Percentiles rank a stretch among this genome's conserved stretches.
Evolutionary conservation across 768 basidiomycete species (phyloP).

Genomic region (Russula ochroleuca): DNA sequence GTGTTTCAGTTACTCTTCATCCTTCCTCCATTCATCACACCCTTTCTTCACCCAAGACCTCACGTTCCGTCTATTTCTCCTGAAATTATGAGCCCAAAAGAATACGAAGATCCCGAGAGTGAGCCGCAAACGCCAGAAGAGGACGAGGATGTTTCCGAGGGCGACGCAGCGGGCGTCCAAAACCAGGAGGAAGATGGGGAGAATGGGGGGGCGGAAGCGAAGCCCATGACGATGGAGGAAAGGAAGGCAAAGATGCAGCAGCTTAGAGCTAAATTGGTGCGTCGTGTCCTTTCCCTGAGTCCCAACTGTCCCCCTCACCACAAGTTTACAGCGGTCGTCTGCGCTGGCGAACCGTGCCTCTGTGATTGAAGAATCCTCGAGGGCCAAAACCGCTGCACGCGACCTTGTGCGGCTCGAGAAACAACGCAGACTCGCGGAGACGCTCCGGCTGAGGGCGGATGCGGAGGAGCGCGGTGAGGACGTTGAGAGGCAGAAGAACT

Average conservation of each 20-base stretch:
- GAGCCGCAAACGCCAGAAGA: slow-evolving; percentile 11
- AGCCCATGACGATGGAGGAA: slow-evolving; percentile 27
- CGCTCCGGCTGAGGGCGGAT: slow-evolving; percentile 75
- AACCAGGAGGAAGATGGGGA: slow-evolving; percentile 8
- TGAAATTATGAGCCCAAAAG: slow-evolving; percentile 7
- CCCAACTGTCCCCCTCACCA: neutral
- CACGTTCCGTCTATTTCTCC: neutral
- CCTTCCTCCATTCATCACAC: neutral
- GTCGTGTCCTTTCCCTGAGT: neutral
- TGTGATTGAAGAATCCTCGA: slow-evolving; percentile 79
- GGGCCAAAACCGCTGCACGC: slow-evolving; percentile 67
- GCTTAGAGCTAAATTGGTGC: slow-evolving; percentile 22
- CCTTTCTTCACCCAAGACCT: neutral
- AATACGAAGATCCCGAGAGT: neutral
- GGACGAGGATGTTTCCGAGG: slow-evolving; percentile 7
- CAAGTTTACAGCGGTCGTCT: slow-evolving; percentile 55
- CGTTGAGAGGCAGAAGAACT: slow-evolving; percentile 84
- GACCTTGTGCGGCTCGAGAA: slow-evolving; percentile 83
- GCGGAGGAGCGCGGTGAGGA: slow-evolving; percentile 93
- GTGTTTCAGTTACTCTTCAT: neutral
- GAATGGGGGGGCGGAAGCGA: neutral
- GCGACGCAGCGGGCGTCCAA: neutral
- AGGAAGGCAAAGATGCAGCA: slow-evolving; percentile 24
- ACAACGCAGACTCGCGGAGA: slow-evolving; percentile 88
- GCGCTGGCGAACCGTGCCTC: slow-evolving; percentile 81